These are phyloP conservation scores for Aspergillus saccharolyticus DNA, from an alignment of 495 filamentous ascomycete species.

Conservation along the genomic window DNA sequence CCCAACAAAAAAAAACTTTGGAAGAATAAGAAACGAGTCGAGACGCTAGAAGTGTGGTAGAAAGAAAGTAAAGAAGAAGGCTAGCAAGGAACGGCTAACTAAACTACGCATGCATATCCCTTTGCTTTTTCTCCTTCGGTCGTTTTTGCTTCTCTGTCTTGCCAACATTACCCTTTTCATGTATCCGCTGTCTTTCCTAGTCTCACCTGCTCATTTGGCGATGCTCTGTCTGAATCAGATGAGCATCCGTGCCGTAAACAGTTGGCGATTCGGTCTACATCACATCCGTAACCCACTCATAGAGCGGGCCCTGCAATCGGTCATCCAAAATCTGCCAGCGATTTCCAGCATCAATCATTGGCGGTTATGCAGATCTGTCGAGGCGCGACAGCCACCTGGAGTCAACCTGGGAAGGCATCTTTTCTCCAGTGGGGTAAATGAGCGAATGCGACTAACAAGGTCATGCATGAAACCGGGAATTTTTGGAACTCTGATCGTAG, in stretches of 20 bases:
- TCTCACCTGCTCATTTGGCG: neutral
- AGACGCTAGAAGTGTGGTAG: neutral
- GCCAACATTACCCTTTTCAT: neutral
- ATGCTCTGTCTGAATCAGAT: neutral
- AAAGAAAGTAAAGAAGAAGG: conserved; percentile 13
- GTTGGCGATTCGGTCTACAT: conserved; percentile 27
- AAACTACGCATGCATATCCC: conserved; percentile 18
- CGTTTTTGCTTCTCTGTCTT: conserved; percentile 9
- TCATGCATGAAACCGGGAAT: conserved; percentile 17
- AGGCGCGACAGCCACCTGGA: conserved; percentile 13
- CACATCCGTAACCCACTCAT: conserved; percentile 14
- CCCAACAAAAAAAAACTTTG: neutral
- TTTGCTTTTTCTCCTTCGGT: conserved; percentile 4
- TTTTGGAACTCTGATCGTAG: conserved; percentile 17
- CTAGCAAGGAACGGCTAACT: conserved; percentile 9
- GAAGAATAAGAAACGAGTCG: no score
- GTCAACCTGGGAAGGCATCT: conserved; percentile 15
- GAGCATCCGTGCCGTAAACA: neutral
- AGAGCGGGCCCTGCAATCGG: conserved; percentile 5
- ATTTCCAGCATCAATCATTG: conserved; percentile 17
- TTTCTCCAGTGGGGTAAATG: conserved; percentile 14
- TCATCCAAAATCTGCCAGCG: neutral
- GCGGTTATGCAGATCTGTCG: conserved; percentile 32
- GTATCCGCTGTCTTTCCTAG: conserved; percentile 6
- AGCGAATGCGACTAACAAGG: conserved; percentile 11